Conservation (phyloP, 2,329 filamentous ascomycete genomes). For the Neonectria coccinea region DNA sequence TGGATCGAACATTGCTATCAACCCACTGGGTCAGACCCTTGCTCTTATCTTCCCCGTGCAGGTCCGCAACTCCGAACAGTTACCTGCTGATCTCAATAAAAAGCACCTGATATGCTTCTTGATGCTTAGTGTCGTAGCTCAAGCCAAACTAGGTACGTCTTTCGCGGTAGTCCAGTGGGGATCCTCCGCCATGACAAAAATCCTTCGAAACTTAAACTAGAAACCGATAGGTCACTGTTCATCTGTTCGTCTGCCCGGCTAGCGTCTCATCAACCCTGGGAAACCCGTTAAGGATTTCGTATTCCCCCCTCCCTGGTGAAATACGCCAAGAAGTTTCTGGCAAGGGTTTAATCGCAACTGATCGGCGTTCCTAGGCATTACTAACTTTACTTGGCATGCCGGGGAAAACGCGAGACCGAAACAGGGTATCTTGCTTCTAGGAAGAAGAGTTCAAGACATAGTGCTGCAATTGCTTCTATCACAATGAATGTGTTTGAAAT, state of each 20-base stretch:
- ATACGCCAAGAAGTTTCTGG: neutral
- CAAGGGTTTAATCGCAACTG: neutral
- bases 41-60: neutral
- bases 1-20: conserved; percentile 1
- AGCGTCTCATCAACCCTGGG: neutral
- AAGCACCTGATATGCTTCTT: neutral
- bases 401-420: no score
- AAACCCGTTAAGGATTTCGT: neutral
- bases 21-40: neutral
- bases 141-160: neutral
- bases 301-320: neutral
- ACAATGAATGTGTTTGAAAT: no score
- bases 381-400: neutral
- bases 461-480: no score
- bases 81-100: conserved; percentile 1
- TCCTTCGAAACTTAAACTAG: conserved; percentile 4
- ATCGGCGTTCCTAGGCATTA: neutral
- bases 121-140: neutral
- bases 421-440: no score
- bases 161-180: neutral
- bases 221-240: neutral
- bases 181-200: neutral
- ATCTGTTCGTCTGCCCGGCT: neutral
- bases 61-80: neutral
- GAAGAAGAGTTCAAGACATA: no score